phyloP scores from a whole-genome alignment of 352 stramenopile genomes.

The Sclerospora graminicola region DNA sequence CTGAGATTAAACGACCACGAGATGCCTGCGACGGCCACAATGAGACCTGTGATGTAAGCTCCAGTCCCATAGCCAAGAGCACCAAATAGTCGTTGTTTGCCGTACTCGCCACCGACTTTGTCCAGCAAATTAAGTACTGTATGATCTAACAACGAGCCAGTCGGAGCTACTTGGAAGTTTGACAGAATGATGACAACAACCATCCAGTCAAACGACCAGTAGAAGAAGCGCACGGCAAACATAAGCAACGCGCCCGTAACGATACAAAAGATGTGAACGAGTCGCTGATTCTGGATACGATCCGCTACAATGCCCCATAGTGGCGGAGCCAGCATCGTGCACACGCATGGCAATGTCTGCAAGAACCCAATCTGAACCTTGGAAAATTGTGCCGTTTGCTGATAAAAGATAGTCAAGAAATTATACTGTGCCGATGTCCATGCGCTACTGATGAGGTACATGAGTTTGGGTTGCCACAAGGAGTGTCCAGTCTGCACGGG shows the following conservation, averaged over 20 bases:
- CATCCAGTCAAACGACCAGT: constrained; percentile 40
- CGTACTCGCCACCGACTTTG: constrained; percentile 66
- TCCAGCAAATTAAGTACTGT: constrained; percentile 55
- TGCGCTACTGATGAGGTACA: constrained; percentile 61
- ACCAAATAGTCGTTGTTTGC: constrained; percentile 74
- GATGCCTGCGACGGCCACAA: constrained; percentile 49
- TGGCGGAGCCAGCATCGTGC: constrained; percentile 53
- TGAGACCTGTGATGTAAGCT: constrained; percentile 60
- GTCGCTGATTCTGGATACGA: constrained; percentile 46
- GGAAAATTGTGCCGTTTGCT: constrained; percentile 48
- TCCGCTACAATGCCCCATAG: constrained; percentile 69
- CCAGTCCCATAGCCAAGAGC: constrained; percentile 53
- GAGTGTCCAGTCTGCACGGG: constrained; percentile 1
- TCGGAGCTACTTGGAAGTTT: constrained; percentile 56
- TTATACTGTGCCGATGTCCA: constrained; percentile 62
- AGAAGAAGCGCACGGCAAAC: constrained; percentile 44
- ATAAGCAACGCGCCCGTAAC: constrained; percentile 45
- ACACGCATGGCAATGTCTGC: constrained; percentile 57
- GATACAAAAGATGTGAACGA: constrained; percentile 54
- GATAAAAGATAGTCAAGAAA: constrained; percentile 67
- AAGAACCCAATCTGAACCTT: constrained; percentile 73
- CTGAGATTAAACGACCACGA: constrained; percentile 73
- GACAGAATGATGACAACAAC: constrained; percentile 40
- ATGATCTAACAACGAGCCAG: constrained; percentile 59
- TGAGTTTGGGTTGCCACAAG: constrained; percentile 61